Percentiles rank a stretch among this genome's conserved stretches.
Conservation (phyloP, 208 protist species). For the Crithidia thermophila region DNA sequence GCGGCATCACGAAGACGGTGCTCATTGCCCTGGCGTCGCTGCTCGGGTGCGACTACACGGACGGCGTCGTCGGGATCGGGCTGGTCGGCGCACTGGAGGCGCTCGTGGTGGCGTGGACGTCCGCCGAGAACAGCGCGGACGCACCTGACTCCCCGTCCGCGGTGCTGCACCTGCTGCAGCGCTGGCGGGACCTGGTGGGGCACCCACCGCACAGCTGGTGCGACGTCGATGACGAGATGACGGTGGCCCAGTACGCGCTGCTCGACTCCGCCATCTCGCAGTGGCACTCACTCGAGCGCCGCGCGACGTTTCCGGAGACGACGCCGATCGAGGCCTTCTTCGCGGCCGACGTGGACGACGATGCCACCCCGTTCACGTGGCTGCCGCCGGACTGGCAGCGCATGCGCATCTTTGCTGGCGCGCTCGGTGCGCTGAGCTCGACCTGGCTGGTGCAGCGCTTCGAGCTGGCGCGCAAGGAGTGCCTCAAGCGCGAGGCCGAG, state of each 20-base stretch:
- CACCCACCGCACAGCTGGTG: constrained; percentile 32
- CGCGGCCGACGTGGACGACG: constrained; percentile 50
- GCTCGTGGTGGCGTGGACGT: constrained; percentile 56
- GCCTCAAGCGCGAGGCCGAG: constrained; percentile 22
- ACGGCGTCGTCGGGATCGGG: constrained; percentile 91
- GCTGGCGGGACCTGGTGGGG: constrained; percentile 43
- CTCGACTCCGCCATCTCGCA: constrained; percentile 24
- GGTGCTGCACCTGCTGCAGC: constrained; percentile 37
- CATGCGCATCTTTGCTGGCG: constrained; percentile 58
- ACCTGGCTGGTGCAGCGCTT: constrained; percentile 53
- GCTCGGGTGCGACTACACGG: constrained; percentile 96
- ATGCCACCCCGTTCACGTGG: constrained; percentile 41
- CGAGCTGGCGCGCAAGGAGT: constrained; percentile 61
- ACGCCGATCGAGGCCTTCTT: constrained; percentile 66
- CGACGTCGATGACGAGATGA: constrained; percentile 48
- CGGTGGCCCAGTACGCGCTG: constrained; percentile 50
- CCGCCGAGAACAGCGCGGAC: constrained; percentile 1
- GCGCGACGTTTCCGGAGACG: constrained; percentile 45
- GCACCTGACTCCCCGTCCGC: constrained; percentile 22
- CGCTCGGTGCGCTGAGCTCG: constrained; percentile 58
- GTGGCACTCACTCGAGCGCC: constrained; percentile 50
- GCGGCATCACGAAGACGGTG: constrained; percentile 79
- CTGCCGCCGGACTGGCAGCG: constrained; percentile 61
- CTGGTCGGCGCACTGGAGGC: constrained; percentile 65
- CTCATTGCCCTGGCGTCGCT: constrained; percentile 92